Percentiles rank a stretch among this genome's conserved stretches.
Evolutionary conservation across 2,329 filamentous ascomycete genomes (phyloP).

Genomic region (Pestalotiopsis sp.): DNA sequence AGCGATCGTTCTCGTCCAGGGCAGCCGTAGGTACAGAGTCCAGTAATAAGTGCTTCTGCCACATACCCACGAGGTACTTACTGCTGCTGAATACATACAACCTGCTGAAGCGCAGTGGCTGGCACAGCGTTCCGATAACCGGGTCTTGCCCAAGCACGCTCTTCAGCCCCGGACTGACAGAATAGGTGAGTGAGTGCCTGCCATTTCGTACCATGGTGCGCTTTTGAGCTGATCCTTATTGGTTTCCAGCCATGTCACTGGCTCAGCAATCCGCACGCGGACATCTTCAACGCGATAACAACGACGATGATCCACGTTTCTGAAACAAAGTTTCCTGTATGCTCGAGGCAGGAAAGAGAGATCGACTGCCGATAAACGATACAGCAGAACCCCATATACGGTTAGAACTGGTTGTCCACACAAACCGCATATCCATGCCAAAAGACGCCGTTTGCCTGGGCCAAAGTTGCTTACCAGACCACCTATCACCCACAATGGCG

Average conservation of each 20-base stretch:
- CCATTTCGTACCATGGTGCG: neutral
- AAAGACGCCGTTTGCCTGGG: neutral
- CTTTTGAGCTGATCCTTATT: neutral
- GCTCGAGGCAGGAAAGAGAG: neutral
- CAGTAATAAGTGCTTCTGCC: neutral
- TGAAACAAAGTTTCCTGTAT: neutral
- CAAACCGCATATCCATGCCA: neutral
- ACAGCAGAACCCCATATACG: neutral
- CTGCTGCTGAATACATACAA: no score
- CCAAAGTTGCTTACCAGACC: neutral
- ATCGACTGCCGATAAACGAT: neutral
- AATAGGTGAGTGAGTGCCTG: neutral
- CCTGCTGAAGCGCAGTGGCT: neutral
- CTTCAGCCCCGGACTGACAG: neutral
- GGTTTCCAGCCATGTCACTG: neutral
- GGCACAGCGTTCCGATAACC: constrained; percentile 9
- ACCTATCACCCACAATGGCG: neutral
- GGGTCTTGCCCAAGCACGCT: neutral
- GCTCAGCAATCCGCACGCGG: neutral
- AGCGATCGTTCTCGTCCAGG: neutral
- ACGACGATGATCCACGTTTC: neutral
- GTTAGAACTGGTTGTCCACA: neutral
- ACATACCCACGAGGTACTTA: no score
- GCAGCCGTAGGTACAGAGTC: no score
- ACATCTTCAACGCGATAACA: neutral